phyloP scores from a whole-genome alignment of 805 yeast species.

The Jamesozyma jinghongensis region DNA sequence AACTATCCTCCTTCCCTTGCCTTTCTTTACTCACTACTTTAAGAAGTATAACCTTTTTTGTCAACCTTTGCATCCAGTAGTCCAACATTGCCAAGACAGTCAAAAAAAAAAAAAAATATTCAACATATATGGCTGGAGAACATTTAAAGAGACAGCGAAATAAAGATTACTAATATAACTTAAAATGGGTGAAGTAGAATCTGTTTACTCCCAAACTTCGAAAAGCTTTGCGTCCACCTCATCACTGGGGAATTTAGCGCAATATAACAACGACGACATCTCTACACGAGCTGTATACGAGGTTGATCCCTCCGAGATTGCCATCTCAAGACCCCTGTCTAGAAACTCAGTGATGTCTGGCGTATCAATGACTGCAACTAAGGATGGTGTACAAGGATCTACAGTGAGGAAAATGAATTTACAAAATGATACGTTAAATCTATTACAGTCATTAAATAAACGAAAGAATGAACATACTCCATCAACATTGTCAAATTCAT shows the following conservation, averaged over 20 bases:
- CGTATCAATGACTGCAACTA: conserved; percentile 63
- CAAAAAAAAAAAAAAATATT: too few relatives aligned
- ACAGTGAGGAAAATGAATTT: conserved; percentile 39
- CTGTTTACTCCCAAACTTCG: conserved; percentile 16
- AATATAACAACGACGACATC: conserved; percentile 11
- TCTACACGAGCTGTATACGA: conserved; percentile 19
- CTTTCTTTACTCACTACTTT: too few relatives aligned
- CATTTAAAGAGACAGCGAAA: too few relatives aligned
- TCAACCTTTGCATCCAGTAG: too few relatives aligned
- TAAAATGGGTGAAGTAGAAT: conserved; percentile 12
- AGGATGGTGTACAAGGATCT: conserved; percentile 65
- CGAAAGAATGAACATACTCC: not conserved
- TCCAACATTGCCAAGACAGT: too few relatives aligned
- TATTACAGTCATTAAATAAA: conserved; percentile 16
- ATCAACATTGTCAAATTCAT: not conserved
- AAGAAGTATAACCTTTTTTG: too few relatives aligned
- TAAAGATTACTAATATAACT: too few relatives aligned
- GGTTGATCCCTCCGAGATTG: conserved; percentile 16
- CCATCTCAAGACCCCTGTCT: conserved; percentile 48
- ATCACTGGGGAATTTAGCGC: conserved; percentile 6
- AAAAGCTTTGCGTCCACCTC: conserved; percentile 12
- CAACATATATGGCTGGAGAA: too few relatives aligned
- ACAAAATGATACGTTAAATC: conserved; percentile 33
- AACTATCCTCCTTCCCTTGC: too few relatives aligned
- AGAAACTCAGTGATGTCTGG: conserved; percentile 57